Conservation (phyloP, 164 flowering plant genomes). For the Protea cynaroides region DNA sequence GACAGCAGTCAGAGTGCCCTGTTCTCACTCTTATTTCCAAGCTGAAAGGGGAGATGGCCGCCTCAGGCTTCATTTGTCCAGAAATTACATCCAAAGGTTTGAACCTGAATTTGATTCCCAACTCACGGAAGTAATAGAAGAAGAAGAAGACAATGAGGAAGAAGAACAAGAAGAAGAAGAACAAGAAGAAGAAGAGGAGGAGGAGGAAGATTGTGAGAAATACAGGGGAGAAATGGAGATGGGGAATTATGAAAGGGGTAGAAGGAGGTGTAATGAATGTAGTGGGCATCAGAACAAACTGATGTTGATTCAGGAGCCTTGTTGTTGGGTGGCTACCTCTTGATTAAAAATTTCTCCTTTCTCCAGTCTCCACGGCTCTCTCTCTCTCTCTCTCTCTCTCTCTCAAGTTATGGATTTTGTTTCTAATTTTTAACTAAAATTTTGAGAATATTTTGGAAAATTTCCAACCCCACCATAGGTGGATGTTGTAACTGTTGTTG, state of each 20-base stretch:
- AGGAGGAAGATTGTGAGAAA: constrained; percentile 11
- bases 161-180: background rate
- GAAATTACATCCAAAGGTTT: constrained; percentile 1
- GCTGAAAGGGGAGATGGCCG: constrained; percentile 68
- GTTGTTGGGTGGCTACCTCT: constrained; percentile 39
- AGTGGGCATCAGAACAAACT: constrained; percentile 35
- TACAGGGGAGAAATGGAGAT: constrained; percentile 33
- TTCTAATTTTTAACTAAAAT: constrained; percentile 2
- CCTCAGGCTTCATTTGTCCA: constrained; percentile 36
- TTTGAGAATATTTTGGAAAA: constrained; percentile 1
- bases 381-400: background rate
- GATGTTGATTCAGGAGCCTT: constrained; percentile 36
- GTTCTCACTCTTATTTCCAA: constrained; percentile 28
- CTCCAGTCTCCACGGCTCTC: no score
- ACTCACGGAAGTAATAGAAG: background rate
- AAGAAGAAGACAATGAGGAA: constrained; percentile 12
- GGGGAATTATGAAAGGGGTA: constrained; percentile 30
- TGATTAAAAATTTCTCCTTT: constrained; percentile 5
- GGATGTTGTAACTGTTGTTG: no score
- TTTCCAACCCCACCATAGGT: constrained; percentile 4
- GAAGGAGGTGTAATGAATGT: constrained; percentile 53
- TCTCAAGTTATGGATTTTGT: background rate
- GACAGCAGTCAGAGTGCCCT: constrained; percentile 40
- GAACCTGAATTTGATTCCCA: background rate
- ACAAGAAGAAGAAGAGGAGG: constrained; percentile 11